Conservation (phyloP, 1,139 yeast genomes). For the Zygosaccharomyces pseudobailii region DNA sequence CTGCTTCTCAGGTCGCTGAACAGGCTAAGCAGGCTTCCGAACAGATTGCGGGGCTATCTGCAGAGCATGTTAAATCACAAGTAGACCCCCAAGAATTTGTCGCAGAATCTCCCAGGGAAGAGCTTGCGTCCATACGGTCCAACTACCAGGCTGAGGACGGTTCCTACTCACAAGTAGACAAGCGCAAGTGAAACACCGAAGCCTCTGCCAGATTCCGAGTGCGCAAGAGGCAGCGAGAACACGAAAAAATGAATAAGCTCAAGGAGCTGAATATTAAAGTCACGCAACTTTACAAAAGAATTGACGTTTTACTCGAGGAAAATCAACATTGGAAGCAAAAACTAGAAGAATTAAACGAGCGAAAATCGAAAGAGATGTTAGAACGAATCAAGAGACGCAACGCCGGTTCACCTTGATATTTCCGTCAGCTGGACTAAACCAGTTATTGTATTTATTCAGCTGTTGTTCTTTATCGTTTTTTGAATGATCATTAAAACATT, state of each 20-base stretch:
- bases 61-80: background rate
- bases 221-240: constrained; percentile 27
- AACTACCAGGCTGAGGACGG: background rate
- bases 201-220: constrained; percentile 32
- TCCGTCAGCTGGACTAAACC: background rate
- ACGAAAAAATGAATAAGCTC: constrained; percentile 22
- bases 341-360: constrained; percentile 27
- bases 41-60: background rate
- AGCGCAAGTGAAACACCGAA: constrained; percentile 22
- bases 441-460: no score
- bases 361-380: constrained; percentile 25
- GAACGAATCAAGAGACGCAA: constrained; percentile 24
- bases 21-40: background rate
- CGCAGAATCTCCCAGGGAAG: background rate
- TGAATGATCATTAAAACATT: background rate
- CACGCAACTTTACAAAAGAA: constrained; percentile 20
- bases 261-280: constrained; percentile 22
- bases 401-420: constrained; percentile 6
- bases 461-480: background rate
- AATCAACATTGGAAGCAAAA: constrained; percentile 28
- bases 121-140: background rate
- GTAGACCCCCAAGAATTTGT: background rate
- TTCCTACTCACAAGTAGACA: background rate
- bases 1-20: background rate
- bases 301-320: constrained; percentile 25